phyloP scores from a whole-genome alignment of 345 rosid genomes.

The Acer negundo region DNA sequence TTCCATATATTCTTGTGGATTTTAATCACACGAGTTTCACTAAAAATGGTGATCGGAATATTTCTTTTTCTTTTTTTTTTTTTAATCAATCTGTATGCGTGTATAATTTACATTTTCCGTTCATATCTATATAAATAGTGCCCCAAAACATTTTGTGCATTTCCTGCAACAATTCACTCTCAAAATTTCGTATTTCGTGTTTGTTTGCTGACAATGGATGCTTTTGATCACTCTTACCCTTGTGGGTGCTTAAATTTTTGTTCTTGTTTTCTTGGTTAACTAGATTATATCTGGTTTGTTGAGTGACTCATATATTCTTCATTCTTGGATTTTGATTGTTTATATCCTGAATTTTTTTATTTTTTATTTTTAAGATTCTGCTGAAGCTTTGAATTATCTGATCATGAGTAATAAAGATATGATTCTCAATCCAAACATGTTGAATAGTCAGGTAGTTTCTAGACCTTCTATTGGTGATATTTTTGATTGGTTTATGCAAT shows the following conservation, averaged over 20 bases:
- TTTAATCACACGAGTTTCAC: background rate
- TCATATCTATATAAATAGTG: background rate
- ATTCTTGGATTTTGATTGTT: constrained; percentile 12
- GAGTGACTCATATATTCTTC: background rate
- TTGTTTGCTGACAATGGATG: constrained; percentile 1
- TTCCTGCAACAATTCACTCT: background rate
- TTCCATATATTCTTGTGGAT: background rate
- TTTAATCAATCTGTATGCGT: background rate
- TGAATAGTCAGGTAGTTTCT: constrained; percentile 37
- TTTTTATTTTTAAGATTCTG: constrained; percentile 9
- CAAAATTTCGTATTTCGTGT: background rate
- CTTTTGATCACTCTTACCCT: background rate
- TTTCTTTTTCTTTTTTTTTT: background rate
- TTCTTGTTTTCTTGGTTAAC: background rate
- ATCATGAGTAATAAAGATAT: constrained; percentile 19
- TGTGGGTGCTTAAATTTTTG: background rate
- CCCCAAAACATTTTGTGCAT: background rate
- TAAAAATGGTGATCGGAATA: background rate
- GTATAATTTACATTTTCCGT: background rate
- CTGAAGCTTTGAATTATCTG: constrained; percentile 23
- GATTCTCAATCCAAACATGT: constrained; percentile 21
- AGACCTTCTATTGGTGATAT: background rate
- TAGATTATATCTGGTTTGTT: background rate
- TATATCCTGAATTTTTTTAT: background rate
- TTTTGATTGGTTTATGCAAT: background rate